A percentile compares a stretch with the other conserved stretches of the same genome.
These are phyloP conservation scores for Saturnispora diversa DNA, from an alignment of 805 yeast species.

Conservation along the genomic window DNA sequence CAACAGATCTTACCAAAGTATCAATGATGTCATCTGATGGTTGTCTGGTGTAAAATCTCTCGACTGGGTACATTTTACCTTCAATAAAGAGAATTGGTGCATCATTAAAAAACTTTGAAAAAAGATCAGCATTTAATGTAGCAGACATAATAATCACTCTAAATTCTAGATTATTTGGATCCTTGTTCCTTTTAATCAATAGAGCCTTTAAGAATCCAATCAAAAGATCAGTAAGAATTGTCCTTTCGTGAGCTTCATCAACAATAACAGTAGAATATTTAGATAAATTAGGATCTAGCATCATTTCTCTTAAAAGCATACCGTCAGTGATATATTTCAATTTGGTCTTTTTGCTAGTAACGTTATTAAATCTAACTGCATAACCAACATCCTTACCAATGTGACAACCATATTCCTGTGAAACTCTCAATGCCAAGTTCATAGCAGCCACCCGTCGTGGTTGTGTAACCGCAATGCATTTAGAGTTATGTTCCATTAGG, in stretches of 20 bases:
- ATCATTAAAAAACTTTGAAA: conserved; percentile 69
- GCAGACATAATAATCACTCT: conserved; percentile 90
- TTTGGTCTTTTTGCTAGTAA: conserved; percentile 47
- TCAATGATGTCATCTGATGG: conserved; percentile 81
- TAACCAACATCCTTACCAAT: conserved; percentile 85
- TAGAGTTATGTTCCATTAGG: conserved; percentile 45
- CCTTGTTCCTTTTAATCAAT: conserved; percentile 38
- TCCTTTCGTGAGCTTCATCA: conserved; percentile 98
- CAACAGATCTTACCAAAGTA: conserved; percentile 59
- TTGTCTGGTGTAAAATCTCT: conserved; percentile 53
- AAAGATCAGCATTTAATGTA: conserved; percentile 93
- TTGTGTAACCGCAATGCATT: conserved; percentile 80
- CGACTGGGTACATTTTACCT: conserved; percentile 84
- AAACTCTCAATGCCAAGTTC: conserved; percentile 84
- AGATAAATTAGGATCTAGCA: conserved; percentile 58
- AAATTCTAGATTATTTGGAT: conserved; percentile 33
- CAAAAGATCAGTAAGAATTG: conserved; percentile 81
- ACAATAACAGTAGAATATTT: conserved; percentile 71
- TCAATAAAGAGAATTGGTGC: conserved; percentile 84
- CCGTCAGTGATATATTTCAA: conserved; percentile 92
- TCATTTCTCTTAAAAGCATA: conserved; percentile 87
- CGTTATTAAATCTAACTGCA: conserved; percentile 84
- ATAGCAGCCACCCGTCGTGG: conserved; percentile 98
- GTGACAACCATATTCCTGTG: conserved; percentile 73
- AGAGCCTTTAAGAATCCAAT: conserved; percentile 81